Evolutionary conservation across 108 stramenopile species (phyloP).

Genomic region (Fistulifera solaris): DNA sequence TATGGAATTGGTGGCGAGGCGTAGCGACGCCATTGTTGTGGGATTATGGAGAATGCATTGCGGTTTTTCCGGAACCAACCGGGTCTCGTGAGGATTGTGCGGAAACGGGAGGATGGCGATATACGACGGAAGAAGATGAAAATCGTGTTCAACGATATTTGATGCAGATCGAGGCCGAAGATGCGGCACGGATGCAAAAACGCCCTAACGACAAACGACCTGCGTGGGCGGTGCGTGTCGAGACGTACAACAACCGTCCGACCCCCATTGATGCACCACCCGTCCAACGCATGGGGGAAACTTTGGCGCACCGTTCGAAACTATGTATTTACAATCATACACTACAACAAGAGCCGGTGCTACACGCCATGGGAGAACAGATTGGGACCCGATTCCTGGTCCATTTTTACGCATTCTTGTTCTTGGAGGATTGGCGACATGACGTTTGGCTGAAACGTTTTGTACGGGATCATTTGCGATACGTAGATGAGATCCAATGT

Average conservation of each 20-base stretch:
- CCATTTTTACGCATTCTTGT: conserved; percentile 80
- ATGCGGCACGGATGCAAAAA: background rate
- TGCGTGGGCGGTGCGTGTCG: background rate
- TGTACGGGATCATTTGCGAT: conserved; percentile 72
- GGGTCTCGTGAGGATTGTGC: conserved; percentile 19
- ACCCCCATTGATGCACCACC: conserved; percentile 46
- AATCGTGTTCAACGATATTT: background rate
- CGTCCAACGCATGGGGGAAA: conserved; percentile 50
- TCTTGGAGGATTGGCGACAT: conserved; percentile 74
- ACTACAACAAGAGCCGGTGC: conserved; percentile 48
- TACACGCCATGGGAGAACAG: conserved; percentile 57
- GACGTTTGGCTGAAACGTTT: conserved; percentile 83
- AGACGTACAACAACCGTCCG: conserved; percentile 36
- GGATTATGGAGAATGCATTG: conserved; percentile 37
- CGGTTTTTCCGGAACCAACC: conserved; percentile 47
- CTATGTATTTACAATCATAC: conserved; percentile 63
- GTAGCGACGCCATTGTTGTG: conserved; percentile 37
- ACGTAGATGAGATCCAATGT: conserved; percentile 84
- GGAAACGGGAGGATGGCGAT: conserved; percentile 14
- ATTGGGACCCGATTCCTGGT: conserved; percentile 48
- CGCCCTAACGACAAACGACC: background rate
- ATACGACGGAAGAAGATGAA: conserved; percentile 12
- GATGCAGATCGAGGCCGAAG: background rate
- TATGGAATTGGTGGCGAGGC: conserved; percentile 45
- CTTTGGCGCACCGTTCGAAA: conserved; percentile 32